Percentiles rank a stretch among this genome's conserved stretches.
Evolutionary conservation across 495 filamentous ascomycete genomes (phyloP).

Genomic region (Penicillium coprophilum): DNA sequence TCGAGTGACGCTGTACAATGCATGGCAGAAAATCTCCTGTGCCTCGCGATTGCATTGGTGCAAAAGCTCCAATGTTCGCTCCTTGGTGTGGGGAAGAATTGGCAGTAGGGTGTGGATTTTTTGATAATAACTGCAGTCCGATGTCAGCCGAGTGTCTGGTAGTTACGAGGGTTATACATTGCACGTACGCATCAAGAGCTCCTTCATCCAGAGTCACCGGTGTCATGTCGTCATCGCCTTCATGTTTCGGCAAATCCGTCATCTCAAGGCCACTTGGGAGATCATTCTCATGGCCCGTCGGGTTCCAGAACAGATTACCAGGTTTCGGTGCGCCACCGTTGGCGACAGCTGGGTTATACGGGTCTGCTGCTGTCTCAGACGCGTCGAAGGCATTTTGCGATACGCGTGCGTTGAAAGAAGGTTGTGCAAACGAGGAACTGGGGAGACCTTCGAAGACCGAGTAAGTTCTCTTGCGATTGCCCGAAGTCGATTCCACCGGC

Average conservation of each 20-base stretch:
- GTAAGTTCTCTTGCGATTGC: slow-evolving; percentile 56
- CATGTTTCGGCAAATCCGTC: slow-evolving; percentile 36
- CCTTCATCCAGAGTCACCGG: slow-evolving; percentile 46
- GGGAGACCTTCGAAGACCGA: slow-evolving; percentile 55
- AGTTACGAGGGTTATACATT: background rate
- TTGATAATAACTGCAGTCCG: slow-evolving; percentile 59
- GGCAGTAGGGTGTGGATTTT: slow-evolving; percentile 74
- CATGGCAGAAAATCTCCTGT: slow-evolving; percentile 70
- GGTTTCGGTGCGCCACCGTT: slow-evolving; percentile 35
- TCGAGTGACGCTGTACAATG: slow-evolving; percentile 55
- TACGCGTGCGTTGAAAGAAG: slow-evolving; percentile 43
- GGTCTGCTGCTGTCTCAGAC: slow-evolving; percentile 45
- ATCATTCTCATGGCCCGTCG: slow-evolving; percentile 38
- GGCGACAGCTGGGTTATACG: slow-evolving; percentile 35
- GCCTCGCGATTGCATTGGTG: slow-evolving; percentile 58
- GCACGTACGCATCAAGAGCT: slow-evolving; percentile 43
- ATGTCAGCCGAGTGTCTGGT: slow-evolving; percentile 18
- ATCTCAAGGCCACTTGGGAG: slow-evolving; percentile 40
- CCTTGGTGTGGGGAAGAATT: slow-evolving; percentile 66
- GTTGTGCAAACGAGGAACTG: slow-evolving; percentile 47
- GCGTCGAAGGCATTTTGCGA: slow-evolving; percentile 43
- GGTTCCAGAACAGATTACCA: slow-evolving; percentile 41
- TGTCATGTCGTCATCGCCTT: slow-evolving; percentile 42
- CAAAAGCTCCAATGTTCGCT: slow-evolving; percentile 59
- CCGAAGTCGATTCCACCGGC: slow-evolving; percentile 40